These are phyloP conservation scores for Pseudohyphozyma bogoriensis DNA, from an alignment of 768 basidiomycete species.

Conservation along the genomic window DNA sequence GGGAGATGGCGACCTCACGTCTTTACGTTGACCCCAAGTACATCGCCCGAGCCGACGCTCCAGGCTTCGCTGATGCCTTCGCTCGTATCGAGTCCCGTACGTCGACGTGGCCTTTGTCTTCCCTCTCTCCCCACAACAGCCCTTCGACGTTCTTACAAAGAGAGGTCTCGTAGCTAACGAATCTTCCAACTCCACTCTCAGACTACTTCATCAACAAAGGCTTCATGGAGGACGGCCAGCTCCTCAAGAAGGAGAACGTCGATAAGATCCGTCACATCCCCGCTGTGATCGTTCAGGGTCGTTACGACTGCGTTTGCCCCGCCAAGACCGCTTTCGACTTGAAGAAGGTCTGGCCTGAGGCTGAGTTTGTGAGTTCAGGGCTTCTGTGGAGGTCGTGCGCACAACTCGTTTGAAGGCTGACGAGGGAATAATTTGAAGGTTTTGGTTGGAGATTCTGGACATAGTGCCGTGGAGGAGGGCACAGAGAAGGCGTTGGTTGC, in stretches of 20 bases:
- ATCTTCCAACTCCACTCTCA: conserved; percentile 4
- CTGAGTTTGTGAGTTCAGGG: conserved; percentile 40
- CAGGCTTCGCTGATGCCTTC: conserved; percentile 53
- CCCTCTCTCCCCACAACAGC: neutral
- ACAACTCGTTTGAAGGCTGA: too few relatives aligned
- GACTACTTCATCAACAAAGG: conserved; percentile 76
- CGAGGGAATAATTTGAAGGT: too few relatives aligned
- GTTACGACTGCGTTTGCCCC: conserved; percentile 6
- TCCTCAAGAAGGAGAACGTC: conserved; percentile 3
- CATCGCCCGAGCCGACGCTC: conserved; percentile 56
- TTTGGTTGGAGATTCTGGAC: too few relatives aligned
- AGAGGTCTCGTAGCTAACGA: conserved; percentile 2
- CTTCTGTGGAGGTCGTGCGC: too few relatives aligned
- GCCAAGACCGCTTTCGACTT: conserved; percentile 31
- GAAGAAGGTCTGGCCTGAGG: conserved; percentile 28
- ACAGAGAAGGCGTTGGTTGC: too few relatives aligned
- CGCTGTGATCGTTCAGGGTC: conserved; percentile 7
- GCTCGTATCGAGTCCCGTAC: conserved; percentile 68
- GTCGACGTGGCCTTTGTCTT: too few relatives aligned
- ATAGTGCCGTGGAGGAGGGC: too few relatives aligned
- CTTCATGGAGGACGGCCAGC: conserved; percentile 39
- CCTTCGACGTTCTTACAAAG: neutral
- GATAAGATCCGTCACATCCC: conserved; percentile 11
- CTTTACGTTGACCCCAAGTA: conserved; percentile 59
- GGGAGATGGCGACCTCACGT: conserved; percentile 68